phyloP scores from a whole-genome alignment of 106 monocot genomes.

The Dactylorhiza incarnata region DNA sequence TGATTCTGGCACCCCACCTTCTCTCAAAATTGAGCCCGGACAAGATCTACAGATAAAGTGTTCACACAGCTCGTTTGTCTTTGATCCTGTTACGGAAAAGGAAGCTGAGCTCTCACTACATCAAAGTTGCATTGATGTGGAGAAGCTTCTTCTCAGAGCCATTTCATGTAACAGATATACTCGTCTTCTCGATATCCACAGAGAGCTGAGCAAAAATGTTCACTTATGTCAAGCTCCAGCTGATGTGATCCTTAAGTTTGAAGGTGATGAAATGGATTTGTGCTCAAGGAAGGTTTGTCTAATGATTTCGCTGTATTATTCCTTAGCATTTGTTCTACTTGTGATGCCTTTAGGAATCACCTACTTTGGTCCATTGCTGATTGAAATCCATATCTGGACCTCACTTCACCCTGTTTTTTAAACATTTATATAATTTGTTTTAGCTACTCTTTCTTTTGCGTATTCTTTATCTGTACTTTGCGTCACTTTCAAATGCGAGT shows the following conservation, averaged over 20 bases:
- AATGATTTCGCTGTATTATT: slow-evolving; percentile 4
- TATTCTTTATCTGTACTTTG: no score
- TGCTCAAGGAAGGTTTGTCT: slow-evolving; percentile 37
- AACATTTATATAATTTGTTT: no score
- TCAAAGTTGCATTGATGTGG: slow-evolving; percentile 81
- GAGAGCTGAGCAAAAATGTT: slow-evolving; percentile 60
- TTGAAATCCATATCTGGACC: no score
- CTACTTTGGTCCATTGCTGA: no score
- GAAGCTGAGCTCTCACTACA: slow-evolving; percentile 78
- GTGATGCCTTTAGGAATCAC: no score
- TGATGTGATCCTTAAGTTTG: slow-evolving; percentile 63
- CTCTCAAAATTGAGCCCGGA: slow-evolving; percentile 83
- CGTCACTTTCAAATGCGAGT: no score
- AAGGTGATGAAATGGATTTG: slow-evolving; percentile 19
- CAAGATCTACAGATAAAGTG: slow-evolving; percentile 69
- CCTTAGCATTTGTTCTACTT: background rate
- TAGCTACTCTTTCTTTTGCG: no score
- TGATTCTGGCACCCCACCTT: slow-evolving; percentile 44
- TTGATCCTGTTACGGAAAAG: slow-evolving; percentile 77
- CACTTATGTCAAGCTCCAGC: slow-evolving; percentile 55
- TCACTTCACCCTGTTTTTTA: no score
- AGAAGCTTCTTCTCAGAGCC: slow-evolving; percentile 70
- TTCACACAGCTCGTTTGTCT: slow-evolving; percentile 73
- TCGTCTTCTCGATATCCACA: slow-evolving; percentile 84
- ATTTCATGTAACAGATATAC: slow-evolving; percentile 82